A percentile compares a stretch with the other conserved stretches of the same genome.
phyloP scores from a whole-genome alignment of 2,329 filamentous ascomycete genomes.

The Paraphoma sp. region DNA sequence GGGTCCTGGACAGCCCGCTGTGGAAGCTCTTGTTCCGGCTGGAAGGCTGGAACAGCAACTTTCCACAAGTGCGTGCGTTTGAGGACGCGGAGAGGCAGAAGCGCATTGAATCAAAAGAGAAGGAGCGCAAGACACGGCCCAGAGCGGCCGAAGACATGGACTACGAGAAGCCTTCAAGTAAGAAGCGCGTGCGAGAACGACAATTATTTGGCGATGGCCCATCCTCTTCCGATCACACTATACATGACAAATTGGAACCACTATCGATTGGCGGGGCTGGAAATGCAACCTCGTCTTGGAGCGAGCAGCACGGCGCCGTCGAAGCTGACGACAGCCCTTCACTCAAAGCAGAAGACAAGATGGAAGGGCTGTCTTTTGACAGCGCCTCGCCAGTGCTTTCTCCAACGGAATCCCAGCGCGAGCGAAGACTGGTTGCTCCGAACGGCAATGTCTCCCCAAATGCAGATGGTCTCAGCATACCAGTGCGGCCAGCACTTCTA shows the following conservation, averaged over 20 bases:
- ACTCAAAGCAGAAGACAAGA: constrained; percentile 38
- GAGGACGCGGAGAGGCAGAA: constrained; percentile 63
- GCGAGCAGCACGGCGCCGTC: constrained; percentile 55
- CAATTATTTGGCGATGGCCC: constrained; percentile 50
- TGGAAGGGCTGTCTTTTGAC: constrained; percentile 48
- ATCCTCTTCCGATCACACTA: constrained; percentile 27
- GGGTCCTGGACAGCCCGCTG: constrained; percentile 81
- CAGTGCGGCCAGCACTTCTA: constrained; percentile 42
- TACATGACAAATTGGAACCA: constrained; percentile 27
- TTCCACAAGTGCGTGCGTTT: constrained; percentile 67
- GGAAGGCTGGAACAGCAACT: constrained; percentile 84
- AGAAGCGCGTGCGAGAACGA: constrained; percentile 58
- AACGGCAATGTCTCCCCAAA: constrained; percentile 11
- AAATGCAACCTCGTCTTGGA: constrained; percentile 44
- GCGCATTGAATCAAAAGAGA: constrained; percentile 43
- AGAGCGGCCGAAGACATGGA: constrained; percentile 55
- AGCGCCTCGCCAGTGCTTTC: constrained; percentile 22
- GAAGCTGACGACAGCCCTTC: constrained; percentile 52
- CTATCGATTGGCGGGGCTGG: constrained; percentile 24
- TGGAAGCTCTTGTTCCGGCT: constrained; percentile 84
- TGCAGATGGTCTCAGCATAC: constrained; percentile 9
- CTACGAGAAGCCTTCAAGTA: constrained; percentile 57
- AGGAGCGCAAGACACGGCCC: constrained; percentile 55
- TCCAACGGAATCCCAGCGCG: constrained; percentile 21
- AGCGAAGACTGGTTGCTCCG: constrained; percentile 19